These are phyloP conservation scores for Aegilops longissima DNA, from an alignment of 176 grass and related monocot species.

Conservation along the genomic window DNA sequence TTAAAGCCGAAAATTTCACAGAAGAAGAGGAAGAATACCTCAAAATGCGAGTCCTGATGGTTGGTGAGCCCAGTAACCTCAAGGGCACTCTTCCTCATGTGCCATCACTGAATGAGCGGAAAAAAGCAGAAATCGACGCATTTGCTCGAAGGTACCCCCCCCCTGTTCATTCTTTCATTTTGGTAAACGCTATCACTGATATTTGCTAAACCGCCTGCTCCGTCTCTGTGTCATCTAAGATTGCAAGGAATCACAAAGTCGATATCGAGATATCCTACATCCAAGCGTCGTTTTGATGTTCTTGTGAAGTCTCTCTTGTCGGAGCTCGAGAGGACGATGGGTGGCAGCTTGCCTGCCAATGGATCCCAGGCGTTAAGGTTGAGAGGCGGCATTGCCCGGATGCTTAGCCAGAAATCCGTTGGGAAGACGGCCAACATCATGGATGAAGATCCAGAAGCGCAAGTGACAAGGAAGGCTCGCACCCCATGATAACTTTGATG, in stretches of 20 bases:
- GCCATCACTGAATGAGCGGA: conserved; percentile 61
- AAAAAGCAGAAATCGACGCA: conserved; percentile 81
- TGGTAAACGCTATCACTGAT: background rate
- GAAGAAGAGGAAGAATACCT: conserved; percentile 90
- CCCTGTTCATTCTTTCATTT: background rate
- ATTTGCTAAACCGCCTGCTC: conserved; percentile 8
- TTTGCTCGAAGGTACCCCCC: conserved; percentile 70
- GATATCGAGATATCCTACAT: conserved; percentile 89
- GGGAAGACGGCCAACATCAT: conserved; percentile 46
- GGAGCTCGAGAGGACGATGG: conserved; percentile 87
- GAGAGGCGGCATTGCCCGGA: conserved; percentile 41
- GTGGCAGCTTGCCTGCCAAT: conserved; percentile 40
- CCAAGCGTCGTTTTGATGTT: conserved; percentile 74
- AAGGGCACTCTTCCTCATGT: conserved; percentile 55
- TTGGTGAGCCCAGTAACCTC: conserved; percentile 54
- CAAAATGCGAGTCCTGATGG: conserved; percentile 61
- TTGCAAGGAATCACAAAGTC: conserved; percentile 96
- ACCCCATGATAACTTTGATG: conserved; percentile 29
- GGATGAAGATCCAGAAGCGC: conserved; percentile 46
- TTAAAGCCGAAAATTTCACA: conserved; percentile 75
- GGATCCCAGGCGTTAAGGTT: conserved; percentile 48
- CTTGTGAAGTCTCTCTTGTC: conserved; percentile 64
- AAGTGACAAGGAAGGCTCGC: conserved; percentile 12
- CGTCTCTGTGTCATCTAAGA: conserved; percentile 31
- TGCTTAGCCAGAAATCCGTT: conserved; percentile 74